These are phyloP conservation scores for Forsythia viridissima DNA, from an alignment of 257 asterid species.

Conservation along the genomic window DNA sequence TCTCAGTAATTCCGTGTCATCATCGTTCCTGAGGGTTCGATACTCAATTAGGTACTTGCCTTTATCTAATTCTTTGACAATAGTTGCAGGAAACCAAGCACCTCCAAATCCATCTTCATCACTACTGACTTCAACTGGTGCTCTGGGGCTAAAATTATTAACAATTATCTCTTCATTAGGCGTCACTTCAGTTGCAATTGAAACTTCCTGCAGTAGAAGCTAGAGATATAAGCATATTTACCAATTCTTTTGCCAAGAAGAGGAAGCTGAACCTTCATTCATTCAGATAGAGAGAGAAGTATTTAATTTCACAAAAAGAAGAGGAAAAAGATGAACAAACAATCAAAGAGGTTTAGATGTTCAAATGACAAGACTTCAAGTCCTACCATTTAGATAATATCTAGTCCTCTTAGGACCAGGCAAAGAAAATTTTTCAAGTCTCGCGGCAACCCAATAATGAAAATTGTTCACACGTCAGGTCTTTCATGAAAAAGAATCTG, in stretches of 20 bases:
- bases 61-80: constrained; percentile 27
- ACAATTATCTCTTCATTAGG: constrained; percentile 8
- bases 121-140: constrained; percentile 43
- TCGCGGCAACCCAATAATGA: background rate
- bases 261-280: background rate
- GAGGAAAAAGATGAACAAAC: background rate
- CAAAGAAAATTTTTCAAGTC: background rate
- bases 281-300: background rate
- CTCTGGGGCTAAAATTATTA: constrained; percentile 31
- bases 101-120: constrained; percentile 57
- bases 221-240: constrained; percentile 1
- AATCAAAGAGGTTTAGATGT: background rate
- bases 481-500: too few relatives aligned
- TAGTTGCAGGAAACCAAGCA: constrained; percentile 56
- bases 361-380: background rate
- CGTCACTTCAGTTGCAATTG: constrained; percentile 1
- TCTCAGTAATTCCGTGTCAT: constrained; percentile 38
- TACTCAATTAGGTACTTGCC: constrained; percentile 41
- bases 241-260: background rate
- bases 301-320: background rate
- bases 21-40: constrained; percentile 33
- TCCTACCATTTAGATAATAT: background rate
- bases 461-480: background rate
- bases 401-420: background rate
- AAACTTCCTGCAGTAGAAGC: constrained; percentile 29